Evolutionary conservation across 306 rosid species (phyloP).

Genomic region (Alnus rubra): DNA sequence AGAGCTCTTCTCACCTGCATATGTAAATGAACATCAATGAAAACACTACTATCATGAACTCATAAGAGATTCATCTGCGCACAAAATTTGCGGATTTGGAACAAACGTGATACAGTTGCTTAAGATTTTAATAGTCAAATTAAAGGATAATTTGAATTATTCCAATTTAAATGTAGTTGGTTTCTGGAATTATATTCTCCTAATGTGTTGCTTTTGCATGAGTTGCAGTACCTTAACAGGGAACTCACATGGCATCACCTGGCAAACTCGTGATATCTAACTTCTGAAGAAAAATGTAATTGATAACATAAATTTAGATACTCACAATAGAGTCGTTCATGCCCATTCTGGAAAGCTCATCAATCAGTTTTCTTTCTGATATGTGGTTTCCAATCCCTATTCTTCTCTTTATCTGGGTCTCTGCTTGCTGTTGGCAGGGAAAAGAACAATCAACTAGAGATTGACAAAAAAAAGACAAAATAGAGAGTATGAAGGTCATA

Average conservation of each 20-base stretch:
- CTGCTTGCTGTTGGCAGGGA: conserved; percentile 82
- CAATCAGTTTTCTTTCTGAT: conserved; percentile 92
- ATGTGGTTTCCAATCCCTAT: conserved; percentile 93
- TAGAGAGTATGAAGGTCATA: background rate
- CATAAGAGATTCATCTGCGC: background rate
- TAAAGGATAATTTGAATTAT: background rate
- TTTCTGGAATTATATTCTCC: background rate
- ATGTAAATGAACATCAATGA: conserved; percentile 19
- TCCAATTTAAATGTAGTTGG: background rate
- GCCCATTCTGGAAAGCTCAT: conserved; percentile 92
- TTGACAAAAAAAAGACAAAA: conserved; percentile 5
- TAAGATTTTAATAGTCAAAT: background rate
- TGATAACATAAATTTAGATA: background rate
- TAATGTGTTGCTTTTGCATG: background rate
- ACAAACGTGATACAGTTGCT: background rate
- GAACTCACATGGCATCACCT: background rate
- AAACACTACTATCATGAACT: background rate
- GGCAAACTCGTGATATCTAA: background rate
- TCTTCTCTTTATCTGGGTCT: conserved; percentile 96
- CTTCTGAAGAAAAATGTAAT: background rate
- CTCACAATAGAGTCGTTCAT: conserved; percentile 91
- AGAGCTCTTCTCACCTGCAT: conserved; percentile 97
- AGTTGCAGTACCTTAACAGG: background rate
- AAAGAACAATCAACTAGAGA: conserved; percentile 12
- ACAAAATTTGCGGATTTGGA: background rate